Base-by-base conservation (phyloP, 164 flowering plant species). In the Umbilicus rupestris region DNA sequence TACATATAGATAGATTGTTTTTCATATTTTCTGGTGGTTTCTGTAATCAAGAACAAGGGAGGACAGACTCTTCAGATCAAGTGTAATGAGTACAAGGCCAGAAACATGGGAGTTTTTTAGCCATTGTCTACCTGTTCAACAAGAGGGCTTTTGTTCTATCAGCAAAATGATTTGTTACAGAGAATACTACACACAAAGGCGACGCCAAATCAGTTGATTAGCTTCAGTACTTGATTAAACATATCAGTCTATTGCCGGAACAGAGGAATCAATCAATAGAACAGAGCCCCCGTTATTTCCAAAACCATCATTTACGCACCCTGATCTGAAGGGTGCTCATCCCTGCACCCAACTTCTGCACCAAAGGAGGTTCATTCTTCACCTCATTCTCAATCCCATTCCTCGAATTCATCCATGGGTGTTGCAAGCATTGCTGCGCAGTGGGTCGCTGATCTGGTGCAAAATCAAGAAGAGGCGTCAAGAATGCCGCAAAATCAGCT, bases 391-490 rank as follows among this genome's bases (percentile, higher is more conserved):
- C 68, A 15, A 68, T 52, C 42, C 68, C 67, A 46, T 71, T 76
- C 41, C 37, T 71, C 63, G 62, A 29, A 47, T 72, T 79, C 60
- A 92, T 81, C 98, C 98, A 93, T 8, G 89, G 87, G 69, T 90
- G 92, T 47, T 90, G 85, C 68, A 90, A 76, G 73, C 90, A 85
- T 67, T 90, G 87, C 72, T 84, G 82, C 37, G 97, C 97, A 44
- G 94, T 90, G 39, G 97, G 98, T 65, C 98, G 79, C 74, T 87
- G 90, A 78, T 90, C 98, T 41, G 98, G 96, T 15, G 81, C 87
- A 81, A 88, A 93, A 79, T 93, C 87, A 42, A 93, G 81, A 72
- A 93, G 73, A 24, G 96, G 96, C 62, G 72, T 44, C 24, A 93
- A 75, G 76, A 93, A 93, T 52, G 79, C 90, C 0, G 94, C 76